Evolutionary conservation across 176 grass and related monocot genomes (phyloP), one percentile per base, ranked within the genome.

Genomic region (Rhipidocladum racemiflorum): DNA sequence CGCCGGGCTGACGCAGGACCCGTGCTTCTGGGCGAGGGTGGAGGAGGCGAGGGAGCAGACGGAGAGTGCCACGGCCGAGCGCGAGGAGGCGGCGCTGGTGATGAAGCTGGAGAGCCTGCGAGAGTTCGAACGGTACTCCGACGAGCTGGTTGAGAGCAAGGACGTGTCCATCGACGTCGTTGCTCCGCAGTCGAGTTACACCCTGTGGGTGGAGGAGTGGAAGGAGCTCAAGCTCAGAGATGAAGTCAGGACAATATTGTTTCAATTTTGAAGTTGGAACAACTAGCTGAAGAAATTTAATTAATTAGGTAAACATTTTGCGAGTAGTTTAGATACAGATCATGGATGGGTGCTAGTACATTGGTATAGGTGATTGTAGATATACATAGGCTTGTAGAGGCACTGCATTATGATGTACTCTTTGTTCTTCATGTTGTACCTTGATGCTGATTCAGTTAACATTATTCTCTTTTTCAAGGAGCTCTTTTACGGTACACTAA

Each of bases 21-120:
- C 97, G 0, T 96, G 91, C 77, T 99, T 99, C 77, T 99, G 97
- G 97, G 97, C 97, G 13, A 83, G 87, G 78, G 91, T 99, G 32
- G 97, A 99, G 59, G 88, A 92, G 34, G 93, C 91, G 3, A 87
- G 72, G 61, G 91, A 96, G 70, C 76, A 51, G 87, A 64, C 76
- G 8, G 85, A 85, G 83, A 81, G 61, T 9, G 70, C 76, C 34
- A 79, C 51, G 64, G 29, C 6, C 1, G 91, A 96, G 77, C 65
- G 39, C 0, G 81, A 93, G 28, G 38, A 4, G 1, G 45, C 45
- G 0, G 77, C 62, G 63, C 49, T 92, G 79, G 74, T 27, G 18
- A 55, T 82, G 64, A 77, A 29, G 55, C 44, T 90, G 72, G 45
- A 88, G 69, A 81, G 76, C 34, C 54, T 96, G 68, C 61, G 42